Conservation (phyloP, 495 filamentous ascomycete genomes). For the Aspergillus panamensis region DNA sequence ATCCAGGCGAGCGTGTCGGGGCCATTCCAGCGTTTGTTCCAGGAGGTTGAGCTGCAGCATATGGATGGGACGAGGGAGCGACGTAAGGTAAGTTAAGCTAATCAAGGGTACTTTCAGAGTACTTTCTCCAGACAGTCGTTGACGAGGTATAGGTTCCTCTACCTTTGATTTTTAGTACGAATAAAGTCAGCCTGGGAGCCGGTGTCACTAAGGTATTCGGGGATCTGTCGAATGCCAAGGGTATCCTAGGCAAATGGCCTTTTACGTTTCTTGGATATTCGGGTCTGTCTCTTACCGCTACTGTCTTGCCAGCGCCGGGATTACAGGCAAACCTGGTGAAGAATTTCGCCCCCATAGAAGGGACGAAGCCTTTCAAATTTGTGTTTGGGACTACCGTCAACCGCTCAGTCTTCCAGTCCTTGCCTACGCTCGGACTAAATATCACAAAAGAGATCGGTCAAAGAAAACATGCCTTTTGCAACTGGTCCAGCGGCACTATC, state of each 20-base stretch:
- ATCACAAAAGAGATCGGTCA: conserved; percentile 29
- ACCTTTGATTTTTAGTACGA: conserved; percentile 27
- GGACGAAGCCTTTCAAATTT: conserved; percentile 36
- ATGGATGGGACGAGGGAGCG: conserved; percentile 29
- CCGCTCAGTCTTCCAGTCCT: conserved; percentile 25
- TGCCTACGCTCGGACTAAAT: conserved; percentile 33
- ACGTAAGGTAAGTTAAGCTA: conserved; percentile 17
- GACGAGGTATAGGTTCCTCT: conserved; percentile 26
- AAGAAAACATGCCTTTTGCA: conserved; percentile 31
- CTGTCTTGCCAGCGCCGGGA: conserved; percentile 31
- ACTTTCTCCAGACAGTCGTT: conserved; percentile 1
- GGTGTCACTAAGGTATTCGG: conserved; percentile 29
- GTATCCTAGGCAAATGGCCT: conserved; percentile 28
- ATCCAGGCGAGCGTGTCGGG: conserved; percentile 35
- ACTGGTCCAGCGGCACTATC: conserved; percentile 38
- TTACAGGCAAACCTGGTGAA: conserved; percentile 32
- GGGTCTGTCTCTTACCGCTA: conserved; percentile 21
- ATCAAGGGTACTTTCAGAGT: neutral
- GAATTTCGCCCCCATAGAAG: conserved; percentile 29
- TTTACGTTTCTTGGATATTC: conserved; percentile 35
- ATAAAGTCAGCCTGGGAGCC: conserved; percentile 34
- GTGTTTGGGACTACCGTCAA: conserved; percentile 28
- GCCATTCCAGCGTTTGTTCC: conserved; percentile 22
- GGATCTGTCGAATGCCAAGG: conserved; percentile 27
- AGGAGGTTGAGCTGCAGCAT: conserved; percentile 21